Percentiles rank a stretch among this genome's conserved stretches.
Conservation (phyloP, 208 protist species). For the Crithidia bombi region DNA sequence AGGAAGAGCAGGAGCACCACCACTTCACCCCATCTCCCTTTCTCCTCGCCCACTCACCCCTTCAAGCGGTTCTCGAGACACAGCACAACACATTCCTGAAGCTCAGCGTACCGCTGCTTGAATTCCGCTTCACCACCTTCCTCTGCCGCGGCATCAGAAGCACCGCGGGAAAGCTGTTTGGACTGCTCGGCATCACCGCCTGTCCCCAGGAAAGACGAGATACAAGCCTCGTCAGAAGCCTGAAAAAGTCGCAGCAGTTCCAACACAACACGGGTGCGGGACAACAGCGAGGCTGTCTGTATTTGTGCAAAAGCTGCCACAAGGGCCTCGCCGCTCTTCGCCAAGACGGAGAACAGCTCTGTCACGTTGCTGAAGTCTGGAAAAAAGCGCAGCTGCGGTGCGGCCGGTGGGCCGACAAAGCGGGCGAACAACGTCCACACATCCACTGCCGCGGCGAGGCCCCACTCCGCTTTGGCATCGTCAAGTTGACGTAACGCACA, state of each 20-base stretch:
- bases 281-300: slow-evolving; percentile 9
- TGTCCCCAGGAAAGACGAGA: not conserved
- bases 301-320: slow-evolving; percentile 18
- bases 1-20: too few relatives aligned
- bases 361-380: not conserved
- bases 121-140: not conserved
- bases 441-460: slow-evolving; percentile 29
- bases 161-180: not conserved
- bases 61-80: not conserved
- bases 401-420: not conserved
- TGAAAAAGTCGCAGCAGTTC: slow-evolving; percentile 31
- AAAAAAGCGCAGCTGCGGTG: slow-evolving; percentile 9
- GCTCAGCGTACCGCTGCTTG: slow-evolving; percentile 3
- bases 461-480: slow-evolving; percentile 12
- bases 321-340: slow-evolving; percentile 24
- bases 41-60: not conserved
- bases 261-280: slow-evolving; percentile 7
- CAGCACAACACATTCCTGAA: not conserved
- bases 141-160: not conserved
- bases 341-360: slow-evolving; percentile 13
- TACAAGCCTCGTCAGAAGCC: not conserved
- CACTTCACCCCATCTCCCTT: not conserved
- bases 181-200: not conserved
- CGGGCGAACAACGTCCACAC: slow-evolving; percentile 30
- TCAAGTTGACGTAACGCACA: slow-evolving; percentile 14